Evolutionary conservation across 108 stramenopile genomes (phyloP).

Genomic region (Cylindrotheca closterium): DNA sequence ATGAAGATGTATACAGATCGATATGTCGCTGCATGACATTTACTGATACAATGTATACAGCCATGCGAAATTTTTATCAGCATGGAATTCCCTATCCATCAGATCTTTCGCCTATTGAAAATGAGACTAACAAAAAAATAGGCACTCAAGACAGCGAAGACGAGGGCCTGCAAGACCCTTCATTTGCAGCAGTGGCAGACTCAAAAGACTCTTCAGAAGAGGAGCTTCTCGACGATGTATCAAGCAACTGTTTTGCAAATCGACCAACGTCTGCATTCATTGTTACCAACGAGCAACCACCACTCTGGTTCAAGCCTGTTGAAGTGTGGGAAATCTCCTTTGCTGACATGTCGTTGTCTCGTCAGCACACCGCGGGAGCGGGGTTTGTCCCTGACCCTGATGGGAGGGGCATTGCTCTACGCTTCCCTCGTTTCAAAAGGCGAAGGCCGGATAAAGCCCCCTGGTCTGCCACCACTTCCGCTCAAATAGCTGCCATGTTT

Average conservation of each 20-base stretch:
- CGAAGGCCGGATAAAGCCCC: constrained; percentile 82
- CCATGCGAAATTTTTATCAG: constrained; percentile 54
- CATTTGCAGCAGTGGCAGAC: background rate
- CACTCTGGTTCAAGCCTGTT: constrained; percentile 74
- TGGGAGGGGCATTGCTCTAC: constrained; percentile 74
- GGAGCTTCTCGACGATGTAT: constrained; percentile 1
- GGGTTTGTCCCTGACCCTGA: constrained; percentile 50
- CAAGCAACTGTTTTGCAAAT: constrained; percentile 31
- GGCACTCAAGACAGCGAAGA: background rate
- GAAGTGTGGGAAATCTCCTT: constrained; percentile 90
- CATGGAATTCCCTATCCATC: constrained; percentile 37
- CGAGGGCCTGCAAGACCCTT: background rate
- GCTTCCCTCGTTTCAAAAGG: constrained; percentile 88
- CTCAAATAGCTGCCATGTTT: constrained; percentile 69
- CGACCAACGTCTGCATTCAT: constrained; percentile 42
- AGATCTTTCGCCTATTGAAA: background rate
- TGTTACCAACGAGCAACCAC: constrained; percentile 44
- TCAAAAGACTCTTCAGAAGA: background rate
- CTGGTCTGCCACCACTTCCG: constrained; percentile 74
- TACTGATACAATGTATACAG: constrained; percentile 52
- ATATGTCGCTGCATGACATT: constrained; percentile 67
- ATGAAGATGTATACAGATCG: constrained; percentile 71
- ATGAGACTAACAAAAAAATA: background rate
- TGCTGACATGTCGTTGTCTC: constrained; percentile 72
- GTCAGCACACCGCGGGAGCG: constrained; percentile 60